Conservation (phyloP, 1,139 yeast species). For the Hanseniaspora uvarum region DNA sequence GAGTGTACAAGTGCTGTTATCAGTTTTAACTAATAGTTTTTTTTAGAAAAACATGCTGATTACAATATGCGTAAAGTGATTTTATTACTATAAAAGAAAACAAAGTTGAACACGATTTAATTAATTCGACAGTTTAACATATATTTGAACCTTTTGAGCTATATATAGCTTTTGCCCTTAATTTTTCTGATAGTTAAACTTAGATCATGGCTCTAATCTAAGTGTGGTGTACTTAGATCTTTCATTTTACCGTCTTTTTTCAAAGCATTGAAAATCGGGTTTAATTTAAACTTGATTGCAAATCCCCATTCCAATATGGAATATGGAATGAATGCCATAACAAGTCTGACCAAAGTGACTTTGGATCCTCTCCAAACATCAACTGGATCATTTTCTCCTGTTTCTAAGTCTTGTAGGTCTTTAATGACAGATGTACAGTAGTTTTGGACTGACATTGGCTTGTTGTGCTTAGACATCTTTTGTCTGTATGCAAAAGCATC, state of each 20-base stretch:
- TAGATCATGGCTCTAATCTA: not conserved
- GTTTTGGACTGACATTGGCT: slow-evolving; percentile 48
- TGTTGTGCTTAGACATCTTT: slow-evolving; percentile 49
- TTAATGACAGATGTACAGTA: slow-evolving; percentile 29
- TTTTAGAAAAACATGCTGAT: too few relatives aligned
- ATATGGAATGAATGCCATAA: slow-evolving; percentile 37
- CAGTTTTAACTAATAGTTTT: too few relatives aligned
- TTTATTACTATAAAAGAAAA: too few relatives aligned
- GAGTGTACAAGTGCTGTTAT: too few relatives aligned
- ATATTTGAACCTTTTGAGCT: too few relatives aligned
- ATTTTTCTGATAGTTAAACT: too few relatives aligned
- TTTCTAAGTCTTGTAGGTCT: not conserved
- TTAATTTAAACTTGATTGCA: slow-evolving; percentile 41
- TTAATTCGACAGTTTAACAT: too few relatives aligned
- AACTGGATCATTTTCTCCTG: slow-evolving; percentile 39
- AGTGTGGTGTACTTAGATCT: not conserved
- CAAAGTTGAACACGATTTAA: too few relatives aligned
- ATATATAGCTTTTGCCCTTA: too few relatives aligned
- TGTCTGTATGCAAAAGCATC: slow-evolving; percentile 45
- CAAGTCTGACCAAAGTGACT: slow-evolving; percentile 36
- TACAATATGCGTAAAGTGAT: too few relatives aligned
- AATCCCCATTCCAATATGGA: slow-evolving; percentile 40
- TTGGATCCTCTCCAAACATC: slow-evolving; percentile 49
- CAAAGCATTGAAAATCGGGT: slow-evolving; percentile 29
- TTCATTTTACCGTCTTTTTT: slow-evolving; percentile 21